A percentile compares a stretch with the other conserved stretches of the same genome.
These are phyloP conservation scores for Leccinum longicurvipes DNA, from an alignment of 768 basidiomycete genomes.

Conservation along the genomic window DNA sequence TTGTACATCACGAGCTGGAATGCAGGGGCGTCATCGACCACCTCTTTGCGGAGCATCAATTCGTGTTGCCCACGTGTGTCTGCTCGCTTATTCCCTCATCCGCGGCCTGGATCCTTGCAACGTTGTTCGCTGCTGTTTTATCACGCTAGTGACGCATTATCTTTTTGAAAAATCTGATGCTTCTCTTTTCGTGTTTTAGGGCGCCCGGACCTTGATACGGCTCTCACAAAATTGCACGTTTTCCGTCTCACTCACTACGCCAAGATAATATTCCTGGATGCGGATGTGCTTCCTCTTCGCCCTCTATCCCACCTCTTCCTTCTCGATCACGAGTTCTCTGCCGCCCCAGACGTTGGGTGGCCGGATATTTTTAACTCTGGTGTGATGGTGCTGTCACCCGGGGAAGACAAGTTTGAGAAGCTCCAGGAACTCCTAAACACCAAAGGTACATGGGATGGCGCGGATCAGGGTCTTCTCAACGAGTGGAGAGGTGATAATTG, in stretches of 20 bases:
- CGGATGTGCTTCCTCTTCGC: constrained; percentile 83
- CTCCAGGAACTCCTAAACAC: constrained; percentile 66
- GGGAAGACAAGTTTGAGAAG: constrained; percentile 76
- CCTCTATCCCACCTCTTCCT: constrained; percentile 92
- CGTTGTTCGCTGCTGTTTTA: constrained; percentile 19
- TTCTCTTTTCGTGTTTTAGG: constrained; percentile 46
- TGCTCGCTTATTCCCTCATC: constrained; percentile 3
- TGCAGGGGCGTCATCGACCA: neutral
- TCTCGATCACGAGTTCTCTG: constrained; percentile 80
- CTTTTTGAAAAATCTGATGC: constrained; percentile 13
- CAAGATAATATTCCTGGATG: constrained; percentile 89
- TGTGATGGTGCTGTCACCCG: constrained; percentile 82
- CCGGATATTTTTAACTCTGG: constrained; percentile 99
- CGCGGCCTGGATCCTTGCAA: constrained; percentile 11
- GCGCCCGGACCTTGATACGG: constrained; percentile 88
- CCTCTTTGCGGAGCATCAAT: constrained; percentile 8
- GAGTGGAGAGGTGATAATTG: constrained; percentile 88
- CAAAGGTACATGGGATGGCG: constrained; percentile 94
- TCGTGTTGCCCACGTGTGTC: constrained; percentile 9
- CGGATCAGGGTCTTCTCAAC: constrained; percentile 97
- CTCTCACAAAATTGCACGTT: constrained; percentile 94
- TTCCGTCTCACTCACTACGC: constrained; percentile 87
- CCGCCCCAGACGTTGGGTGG: constrained; percentile 97
- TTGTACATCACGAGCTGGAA: constrained; percentile 3
- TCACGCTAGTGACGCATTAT: neutral